Evolutionary conservation across 352 stramenopile genomes (phyloP).

Genomic region (Pythium myriotylum): DNA sequence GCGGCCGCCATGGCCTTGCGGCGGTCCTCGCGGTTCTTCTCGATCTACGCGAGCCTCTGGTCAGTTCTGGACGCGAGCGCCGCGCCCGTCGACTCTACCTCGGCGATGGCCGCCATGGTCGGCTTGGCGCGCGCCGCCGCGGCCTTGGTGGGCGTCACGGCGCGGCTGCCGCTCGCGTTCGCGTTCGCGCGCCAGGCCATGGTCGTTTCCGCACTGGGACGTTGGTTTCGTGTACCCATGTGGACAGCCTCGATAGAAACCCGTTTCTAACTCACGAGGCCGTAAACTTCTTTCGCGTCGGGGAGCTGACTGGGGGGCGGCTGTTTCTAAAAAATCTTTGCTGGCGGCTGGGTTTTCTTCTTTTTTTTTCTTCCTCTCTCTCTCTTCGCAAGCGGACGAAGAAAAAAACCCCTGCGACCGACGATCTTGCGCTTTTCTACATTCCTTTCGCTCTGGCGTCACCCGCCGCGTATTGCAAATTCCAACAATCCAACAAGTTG

Average conservation of each 20-base stretch:
- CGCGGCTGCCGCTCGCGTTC: conserved; percentile 27
- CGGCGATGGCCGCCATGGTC: conserved; percentile 69
- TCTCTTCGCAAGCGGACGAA: neutral
- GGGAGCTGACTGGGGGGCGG: neutral
- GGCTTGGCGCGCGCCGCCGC: conserved; percentile 40
- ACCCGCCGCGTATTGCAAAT: neutral
- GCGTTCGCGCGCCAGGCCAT: conserved; percentile 44
- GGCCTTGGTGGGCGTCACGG: conserved; percentile 27
- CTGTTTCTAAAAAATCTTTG: conserved; percentile 24
- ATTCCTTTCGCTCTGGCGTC: neutral
- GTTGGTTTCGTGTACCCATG: conserved; percentile 3
- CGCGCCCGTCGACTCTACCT: too few species aligned
- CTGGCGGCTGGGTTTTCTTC: conserved; percentile 7
- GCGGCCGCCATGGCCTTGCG: conserved; percentile 82
- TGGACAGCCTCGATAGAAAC: conserved; percentile 13
- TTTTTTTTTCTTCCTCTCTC: conserved; percentile 19
- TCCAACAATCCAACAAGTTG: conserved; percentile 11
- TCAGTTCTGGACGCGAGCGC: too few species aligned
- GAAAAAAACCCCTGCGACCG: neutral
- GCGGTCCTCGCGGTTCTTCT: conserved; percentile 84
- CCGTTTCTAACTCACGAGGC: conserved; percentile 13
- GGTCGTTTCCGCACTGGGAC: neutral
- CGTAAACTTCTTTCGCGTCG: conserved; percentile 10
- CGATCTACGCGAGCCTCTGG: conserved; percentile 54
- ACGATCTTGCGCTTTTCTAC: conserved; percentile 4